Evolutionary conservation across 2,329 filamentous ascomycete genomes (phyloP), one percentile per base, ranked within the genome.

Genomic region (Penicillium sumatraense): DNA sequence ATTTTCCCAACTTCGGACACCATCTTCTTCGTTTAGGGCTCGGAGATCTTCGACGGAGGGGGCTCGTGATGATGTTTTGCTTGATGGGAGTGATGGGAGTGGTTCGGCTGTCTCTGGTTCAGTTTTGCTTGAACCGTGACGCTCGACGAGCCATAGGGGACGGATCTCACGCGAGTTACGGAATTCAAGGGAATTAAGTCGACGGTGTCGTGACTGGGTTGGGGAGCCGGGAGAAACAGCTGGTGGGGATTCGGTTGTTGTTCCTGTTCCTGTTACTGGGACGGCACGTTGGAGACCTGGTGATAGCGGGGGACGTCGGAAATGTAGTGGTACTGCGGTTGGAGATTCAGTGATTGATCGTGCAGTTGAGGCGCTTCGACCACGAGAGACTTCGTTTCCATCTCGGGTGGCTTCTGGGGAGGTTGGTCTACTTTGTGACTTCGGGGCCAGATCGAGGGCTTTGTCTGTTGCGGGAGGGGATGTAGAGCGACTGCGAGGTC

Each of bases 141-240:
- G 86, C 71, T 96, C 90, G 6, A 96, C 85, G 20, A 96, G 86
- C 73, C 90, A 93, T 8, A 97, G 77, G 0, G 93, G 93, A 62
- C 89, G 87, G 66, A 93, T 88, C 68, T 95, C 91, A 51, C 83
- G 83, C 16, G 73, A 77, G 31, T 73, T 74, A 56, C 75, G 79
- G 67, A 84, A 84, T 58, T 85, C 81, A 4, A 76, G 75, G 1
- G 82, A 84, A 49, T 73, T 75, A 1, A 78, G 73, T 31, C 81
- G 78, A 42, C 72, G 71, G 57, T 80, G 78, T 27, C 79, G 75
- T 11, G 70, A 57, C 44, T 69, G 68, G n/a, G 69, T 72, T 23
- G 80, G 80, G 7, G 80, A 80, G 16, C 61, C 71, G n/a, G 72
- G 72, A 26, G 73, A 66, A 11, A 67, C 64, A 35, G 69, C 73